These are phyloP conservation scores for Chamaecyparis obtusa DNA, from an alignment of 75 land plant genomes.

Conservation along the genomic window DNA sequence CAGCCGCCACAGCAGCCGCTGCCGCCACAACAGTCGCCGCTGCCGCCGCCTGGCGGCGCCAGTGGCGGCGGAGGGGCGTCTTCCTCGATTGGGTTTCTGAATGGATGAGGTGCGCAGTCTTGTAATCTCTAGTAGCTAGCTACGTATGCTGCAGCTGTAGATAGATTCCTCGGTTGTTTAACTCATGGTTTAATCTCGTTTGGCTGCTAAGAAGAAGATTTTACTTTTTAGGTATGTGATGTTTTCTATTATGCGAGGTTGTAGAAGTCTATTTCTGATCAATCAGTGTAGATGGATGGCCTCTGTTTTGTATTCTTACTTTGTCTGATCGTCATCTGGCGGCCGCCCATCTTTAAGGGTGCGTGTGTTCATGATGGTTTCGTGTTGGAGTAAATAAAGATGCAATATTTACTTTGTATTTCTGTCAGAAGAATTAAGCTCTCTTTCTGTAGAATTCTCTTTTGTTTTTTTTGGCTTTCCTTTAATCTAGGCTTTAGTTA, in stretches of 20 bases:
- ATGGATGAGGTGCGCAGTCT: not conserved
- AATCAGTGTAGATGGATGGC: not conserved
- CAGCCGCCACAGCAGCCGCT: slow-evolving; percentile 4
- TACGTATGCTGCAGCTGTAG: not conserved
- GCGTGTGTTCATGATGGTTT: not conserved
- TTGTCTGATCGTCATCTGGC: not conserved
- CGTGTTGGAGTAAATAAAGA: not conserved
- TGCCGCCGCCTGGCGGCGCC: not conserved
- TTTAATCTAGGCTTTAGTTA: too few species aligned
- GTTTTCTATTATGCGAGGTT: not conserved
- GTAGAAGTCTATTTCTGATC: not conserved
- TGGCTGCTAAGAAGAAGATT: too few species aligned
- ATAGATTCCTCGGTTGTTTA: too few species aligned
- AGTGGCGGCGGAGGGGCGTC: not conserved
- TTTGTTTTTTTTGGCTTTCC: too few species aligned
- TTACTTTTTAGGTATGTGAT: not conserved
- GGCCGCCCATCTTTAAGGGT: not conserved
- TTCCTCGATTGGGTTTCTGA: not conserved
- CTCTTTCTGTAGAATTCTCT: too few species aligned
- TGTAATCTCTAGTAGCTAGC: not conserved
- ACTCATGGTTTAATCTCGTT: too few species aligned
- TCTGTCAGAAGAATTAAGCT: not conserved
- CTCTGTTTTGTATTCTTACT: not conserved
- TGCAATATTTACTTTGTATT: not conserved
- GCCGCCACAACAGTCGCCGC: not conserved